A percentile compares a stretch with the other conserved stretches of the same genome.
Conservation (phyloP, 768 basidiomycete species). For the Boletus eberwhitei region DNA sequence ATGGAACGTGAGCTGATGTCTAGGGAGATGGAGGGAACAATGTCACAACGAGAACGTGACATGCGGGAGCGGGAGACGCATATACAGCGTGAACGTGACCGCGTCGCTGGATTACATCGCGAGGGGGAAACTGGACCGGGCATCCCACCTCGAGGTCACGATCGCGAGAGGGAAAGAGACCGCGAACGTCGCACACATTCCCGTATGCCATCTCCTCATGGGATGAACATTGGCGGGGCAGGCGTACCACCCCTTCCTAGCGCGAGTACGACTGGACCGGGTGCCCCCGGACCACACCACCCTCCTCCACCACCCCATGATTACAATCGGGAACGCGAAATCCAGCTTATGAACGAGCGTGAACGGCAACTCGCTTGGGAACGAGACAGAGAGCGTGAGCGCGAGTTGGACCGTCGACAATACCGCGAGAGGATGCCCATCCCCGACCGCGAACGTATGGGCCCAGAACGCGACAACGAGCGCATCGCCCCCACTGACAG, state of each 20-base stretch:
- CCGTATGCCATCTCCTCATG: conserved; percentile 27
- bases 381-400: conserved; percentile 24
- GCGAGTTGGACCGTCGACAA: conserved; percentile 27
- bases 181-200: conserved; percentile 28
- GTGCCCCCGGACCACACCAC: conserved; percentile 19
- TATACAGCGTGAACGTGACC: conserved; percentile 27
- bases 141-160: conserved; percentile 21
- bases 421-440: conserved; percentile 26
- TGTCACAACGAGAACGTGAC: conserved; percentile 25
- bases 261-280: conserved; percentile 15
- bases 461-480: conserved; percentile 24
- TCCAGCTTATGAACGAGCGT: conserved; percentile 18
- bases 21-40: conserved; percentile 25
- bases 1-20: conserved; percentile 23
- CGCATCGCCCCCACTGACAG: conserved; percentile 17
- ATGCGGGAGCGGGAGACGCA: conserved; percentile 27
- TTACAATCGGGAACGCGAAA: conserved; percentile 24
- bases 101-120: conserved; percentile 19
- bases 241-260: conserved; percentile 6
- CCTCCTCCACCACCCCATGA: conserved; percentile 23
- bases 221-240: conserved; percentile 5
- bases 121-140: conserved; percentile 26
- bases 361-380: conserved; percentile 29
- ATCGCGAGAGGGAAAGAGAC: conserved; percentile 32
- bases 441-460: conserved; percentile 22